phyloP scores from a whole-genome alignment of 2,329 filamentous ascomycete species.

The Phoma sp. region DNA sequence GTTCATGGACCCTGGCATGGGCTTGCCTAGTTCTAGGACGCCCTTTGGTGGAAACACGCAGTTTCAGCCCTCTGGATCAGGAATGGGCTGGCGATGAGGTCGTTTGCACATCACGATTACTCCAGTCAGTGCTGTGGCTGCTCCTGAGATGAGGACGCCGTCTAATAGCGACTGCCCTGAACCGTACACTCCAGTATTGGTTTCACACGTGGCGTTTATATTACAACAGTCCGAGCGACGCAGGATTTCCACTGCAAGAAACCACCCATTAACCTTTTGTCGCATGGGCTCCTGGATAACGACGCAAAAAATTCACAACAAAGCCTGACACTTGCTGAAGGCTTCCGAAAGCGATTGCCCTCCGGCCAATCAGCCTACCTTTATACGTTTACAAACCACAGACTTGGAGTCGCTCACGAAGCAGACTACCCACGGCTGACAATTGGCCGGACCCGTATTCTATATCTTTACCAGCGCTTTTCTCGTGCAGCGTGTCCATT shows the following conservation, averaged over 20 bases:
- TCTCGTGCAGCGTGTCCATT: constrained; percentile 1
- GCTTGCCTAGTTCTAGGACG: constrained; percentile 31
- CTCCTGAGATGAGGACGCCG: background rate
- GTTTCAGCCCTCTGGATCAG: constrained; percentile 28
- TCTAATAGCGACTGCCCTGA: background rate
- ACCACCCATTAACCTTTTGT: too few species aligned
- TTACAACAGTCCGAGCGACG: background rate
- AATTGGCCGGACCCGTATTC: constrained; percentile 23
- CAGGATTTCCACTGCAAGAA: background rate
- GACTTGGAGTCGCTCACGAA: constrained; percentile 14
- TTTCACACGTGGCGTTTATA: too few species aligned
- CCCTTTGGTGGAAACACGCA: constrained; percentile 27
- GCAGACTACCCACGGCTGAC: constrained; percentile 26
- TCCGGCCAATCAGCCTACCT: background rate
- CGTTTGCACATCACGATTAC: constrained; percentile 2
- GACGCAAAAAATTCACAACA: background rate
- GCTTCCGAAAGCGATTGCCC: background rate
- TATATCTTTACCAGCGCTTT: constrained; percentile 10
- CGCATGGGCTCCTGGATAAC: background rate
- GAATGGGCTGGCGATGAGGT: constrained; percentile 23
- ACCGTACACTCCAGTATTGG: background rate
- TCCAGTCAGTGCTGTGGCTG: background rate
- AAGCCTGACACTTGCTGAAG: background rate
- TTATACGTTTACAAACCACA: constrained; percentile 8
- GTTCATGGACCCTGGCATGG: constrained; percentile 45